Evolutionary conservation across 2,329 filamentous ascomycete species (phyloP), one percentile per base, ranked within the genome.

Genomic region (Keithomyces neogunnii): DNA sequence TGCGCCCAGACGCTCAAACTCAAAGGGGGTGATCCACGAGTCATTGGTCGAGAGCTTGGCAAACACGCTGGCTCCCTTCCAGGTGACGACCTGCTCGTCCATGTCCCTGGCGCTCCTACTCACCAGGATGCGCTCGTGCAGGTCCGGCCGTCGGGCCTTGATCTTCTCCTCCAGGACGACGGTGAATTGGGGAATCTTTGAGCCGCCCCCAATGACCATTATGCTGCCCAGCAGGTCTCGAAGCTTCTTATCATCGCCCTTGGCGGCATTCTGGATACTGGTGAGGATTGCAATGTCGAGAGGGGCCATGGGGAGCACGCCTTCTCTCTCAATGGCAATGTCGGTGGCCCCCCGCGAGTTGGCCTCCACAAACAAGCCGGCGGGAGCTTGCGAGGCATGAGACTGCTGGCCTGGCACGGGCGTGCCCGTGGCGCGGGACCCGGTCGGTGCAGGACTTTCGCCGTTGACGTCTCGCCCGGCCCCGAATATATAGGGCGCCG

Each of bases 51-150:
- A 81, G 59, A 97, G 73, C 71, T 95, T 90, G 3, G 89, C 91
- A 74, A 96, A 99, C 13, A 99, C 91, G 65, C 90, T 96, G 1
- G 89, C 93, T 3, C 93, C 93, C 77, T 99, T 99, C 93, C 93
- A 99, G 7, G 86, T 85, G 49, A 97, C 87, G n/a, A 97, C 91
- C 69, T 96, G 90, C 54, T 93, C 89, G 69, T 99, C 93, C 73
- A 99, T 86, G 61, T 99, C 93, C 61, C 92, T 78, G 0, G 93
- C 93, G 77, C 77, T 93, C 54, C 77, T 74, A 55, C 80, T 82
- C 49, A 85, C 81, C 29, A 84, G 69, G 55, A 85, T 82, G 53
- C 75, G 73, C 33, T 85, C 82, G 26, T 69, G 68, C 44, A 85
- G 68, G 57, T 85, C 82, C 3, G 80, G 80, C 43, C 80, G 70